Base-by-base conservation (phyloP, 805 yeast genomes). In the Saturnispora saitoi region DNA sequence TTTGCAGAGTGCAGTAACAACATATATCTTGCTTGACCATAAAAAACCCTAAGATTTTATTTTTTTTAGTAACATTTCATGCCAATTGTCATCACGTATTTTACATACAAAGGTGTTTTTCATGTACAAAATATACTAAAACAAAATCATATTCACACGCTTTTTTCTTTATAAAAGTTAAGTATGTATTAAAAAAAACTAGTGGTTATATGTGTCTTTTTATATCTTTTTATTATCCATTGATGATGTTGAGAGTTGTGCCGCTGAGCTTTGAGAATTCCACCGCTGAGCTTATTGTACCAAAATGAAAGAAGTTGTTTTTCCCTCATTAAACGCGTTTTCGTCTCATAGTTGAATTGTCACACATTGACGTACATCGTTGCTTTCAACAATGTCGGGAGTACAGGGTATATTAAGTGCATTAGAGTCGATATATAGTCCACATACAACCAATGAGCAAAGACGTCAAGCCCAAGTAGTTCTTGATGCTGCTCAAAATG, bases 391-490 rank as follows among this genome's bases (percentile, higher is more conserved):
- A 32, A 41, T 49, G 47, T 42, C 45, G 53, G 95, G 90, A 29
- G 80, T 83, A 48, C 70, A 72, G 46, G 95, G 85, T 64, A 85
- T 91, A 24, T 76, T 84, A 15, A 69, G 77, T 34, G 96, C 98
- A 7, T 71, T 91, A 52, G 86, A 80, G 50, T 73, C 82, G 8
- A 81, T 87, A 15, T 86, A 88, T 61, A 78, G 78, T 37, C 78
- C 89, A 15, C 72, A 71, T 51, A 75, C 89, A 3, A 63, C 76
- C 36, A 86, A 86, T 60, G 67, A 65, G 4, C 74, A 76, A 48
- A 65, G 84, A 46, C 70, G 73, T 40, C 70, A 70, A 49, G 83
- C 83, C 6, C 83, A 79, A 57, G 60, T 54, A 1, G 86, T 87
- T 55, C 70, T 93, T 30, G 96, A 89, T 56, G 70, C 78, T 10